phyloP scores from a whole-genome alignment of 768 basidiomycete genomes.

The Chalciporus piperatus region DNA sequence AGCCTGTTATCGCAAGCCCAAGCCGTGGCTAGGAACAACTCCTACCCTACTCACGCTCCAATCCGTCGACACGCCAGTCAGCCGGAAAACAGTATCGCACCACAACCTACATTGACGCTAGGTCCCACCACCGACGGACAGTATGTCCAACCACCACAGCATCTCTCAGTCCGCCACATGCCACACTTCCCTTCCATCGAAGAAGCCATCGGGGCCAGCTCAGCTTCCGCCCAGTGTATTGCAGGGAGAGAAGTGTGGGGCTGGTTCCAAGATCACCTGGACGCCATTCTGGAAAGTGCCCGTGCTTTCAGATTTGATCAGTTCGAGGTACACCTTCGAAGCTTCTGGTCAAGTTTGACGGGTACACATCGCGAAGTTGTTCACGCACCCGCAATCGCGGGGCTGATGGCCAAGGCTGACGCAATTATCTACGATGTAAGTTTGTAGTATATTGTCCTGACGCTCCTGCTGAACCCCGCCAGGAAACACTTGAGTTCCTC shows the following conservation, averaged over 20 bases:
- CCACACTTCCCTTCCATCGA: slow-evolving; percentile 83
- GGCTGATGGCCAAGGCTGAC: slow-evolving; percentile 86
- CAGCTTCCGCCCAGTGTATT: slow-evolving; percentile 72
- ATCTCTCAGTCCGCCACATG: slow-evolving; percentile 69
- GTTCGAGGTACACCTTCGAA: slow-evolving; percentile 82
- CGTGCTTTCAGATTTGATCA: slow-evolving; percentile 81
- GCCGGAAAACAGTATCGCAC: slow-evolving; percentile 52
- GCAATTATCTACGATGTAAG: slow-evolving; percentile 88
- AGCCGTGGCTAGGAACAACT: slow-evolving; percentile 52
- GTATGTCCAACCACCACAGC: slow-evolving; percentile 46
- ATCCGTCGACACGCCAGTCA: slow-evolving; percentile 69
- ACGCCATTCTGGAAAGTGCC: slow-evolving; percentile 75
- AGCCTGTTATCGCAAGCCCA: slow-evolving; percentile 77
- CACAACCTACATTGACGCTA: slow-evolving; percentile 57
- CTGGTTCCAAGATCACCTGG: slow-evolving; percentile 91
- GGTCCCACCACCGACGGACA: slow-evolving; percentile 44
- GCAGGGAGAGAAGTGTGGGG: slow-evolving; percentile 87
- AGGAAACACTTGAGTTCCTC: slow-evolving; percentile 88
- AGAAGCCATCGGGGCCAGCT: slow-evolving; percentile 74
- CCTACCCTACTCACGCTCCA: slow-evolving; percentile 66
- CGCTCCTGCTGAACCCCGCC: slow-evolving; percentile 20
- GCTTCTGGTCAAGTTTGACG: slow-evolving; percentile 77
- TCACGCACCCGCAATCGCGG: slow-evolving; percentile 84
- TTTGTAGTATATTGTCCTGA: slow-evolving; percentile 13
- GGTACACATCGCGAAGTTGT: slow-evolving; percentile 84